Percentiles rank a stretch among this genome's conserved stretches.
Conservation (phyloP, 225 moss, liverwort and hornwort genomes). For the Sphagnum contortum region DNA sequence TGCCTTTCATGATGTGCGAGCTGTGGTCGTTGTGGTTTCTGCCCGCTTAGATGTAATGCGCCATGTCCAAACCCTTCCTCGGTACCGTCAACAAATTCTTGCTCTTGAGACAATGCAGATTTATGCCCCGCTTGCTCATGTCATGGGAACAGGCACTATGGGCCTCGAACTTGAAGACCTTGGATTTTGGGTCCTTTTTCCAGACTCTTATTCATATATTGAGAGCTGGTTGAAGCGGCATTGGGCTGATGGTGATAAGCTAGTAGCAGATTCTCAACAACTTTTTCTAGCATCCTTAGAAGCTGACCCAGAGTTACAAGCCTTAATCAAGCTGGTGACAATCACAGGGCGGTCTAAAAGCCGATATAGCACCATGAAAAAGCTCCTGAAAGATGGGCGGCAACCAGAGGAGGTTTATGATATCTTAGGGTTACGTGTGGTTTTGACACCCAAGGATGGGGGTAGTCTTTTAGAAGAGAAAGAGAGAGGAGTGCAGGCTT, state of each 20-base stretch:
- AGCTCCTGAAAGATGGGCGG: constrained; percentile 82
- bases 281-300: constrained; percentile 37
- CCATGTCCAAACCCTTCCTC: constrained; percentile 60
- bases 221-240: constrained; percentile 70
- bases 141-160: constrained; percentile 66
- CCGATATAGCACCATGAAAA: constrained; percentile 88
- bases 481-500: constrained; percentile 50
- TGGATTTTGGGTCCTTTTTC: constrained; percentile 76
- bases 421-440: constrained; percentile 69
- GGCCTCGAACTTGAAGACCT: constrained; percentile 84
- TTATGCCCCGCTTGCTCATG: constrained; percentile 89
- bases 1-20: constrained; percentile 76
- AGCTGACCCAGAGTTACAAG: constrained; percentile 44
- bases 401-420: constrained; percentile 85
- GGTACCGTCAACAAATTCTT: constrained; percentile 75
- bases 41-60: constrained; percentile 81
- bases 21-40: constrained; percentile 76
- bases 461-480: constrained; percentile 17
- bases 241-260: constrained; percentile 54
- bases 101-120: constrained; percentile 93
- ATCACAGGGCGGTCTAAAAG: constrained; percentile 79
- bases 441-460: constrained; percentile 47
- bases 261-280: constrained; percentile 49
- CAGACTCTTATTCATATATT: constrained; percentile 70
- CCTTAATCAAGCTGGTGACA: constrained; percentile 26